Evolutionary conservation across 257 asterid species (phyloP), one percentile per base, ranked within the genome.

Genomic region (Forsythia viridissima): DNA sequence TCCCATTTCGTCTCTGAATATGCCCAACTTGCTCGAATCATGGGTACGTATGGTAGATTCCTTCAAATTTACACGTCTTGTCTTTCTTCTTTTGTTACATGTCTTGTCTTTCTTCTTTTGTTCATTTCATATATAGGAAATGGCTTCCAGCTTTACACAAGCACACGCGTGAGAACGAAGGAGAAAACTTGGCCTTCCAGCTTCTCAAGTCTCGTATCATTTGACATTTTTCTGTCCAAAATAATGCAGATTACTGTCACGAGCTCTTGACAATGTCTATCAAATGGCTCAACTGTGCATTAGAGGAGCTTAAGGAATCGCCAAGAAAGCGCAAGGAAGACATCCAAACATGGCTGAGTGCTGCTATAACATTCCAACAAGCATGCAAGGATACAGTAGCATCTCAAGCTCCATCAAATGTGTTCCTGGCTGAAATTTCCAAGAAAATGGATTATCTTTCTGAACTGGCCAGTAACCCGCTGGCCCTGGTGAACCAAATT

Each of bases 301-400:
- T 80, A 67, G 65, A 4, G 48, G 89, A 80, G 3, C 30, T 86
- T 0, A 86, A 79, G 79, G 55, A 75, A 63, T 86, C 87, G 3
- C 87, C 87, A 41, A 52, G 36, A 70, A 83, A 83, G 63, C 34
- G 72, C 74, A 86, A 83, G 38, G 11, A 67, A 6, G 94, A 93
- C 76, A 88, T 93, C 71, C 97, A 90, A 57, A 90, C 98, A 48
- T 93, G 92, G 96, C 85, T 93, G 0, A 91, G 97, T 70, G 94
- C 97, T 4, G 89, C 89, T 20, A 38, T 93, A 3, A 93, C 98
- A 2, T 93, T 79, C 85, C 93, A 91, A 15, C 85, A 91, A 76
- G 75, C 91, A 1, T 93, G 98, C 84, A 93, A 90, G 78, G 98
- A 93, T 2, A 21, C 84, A 30, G 86, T 82, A 0, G 76, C 81